Evolutionary conservation across 2,329 filamentous ascomycete genomes (phyloP).

Genomic region (Tricladium varicosporioides): DNA sequence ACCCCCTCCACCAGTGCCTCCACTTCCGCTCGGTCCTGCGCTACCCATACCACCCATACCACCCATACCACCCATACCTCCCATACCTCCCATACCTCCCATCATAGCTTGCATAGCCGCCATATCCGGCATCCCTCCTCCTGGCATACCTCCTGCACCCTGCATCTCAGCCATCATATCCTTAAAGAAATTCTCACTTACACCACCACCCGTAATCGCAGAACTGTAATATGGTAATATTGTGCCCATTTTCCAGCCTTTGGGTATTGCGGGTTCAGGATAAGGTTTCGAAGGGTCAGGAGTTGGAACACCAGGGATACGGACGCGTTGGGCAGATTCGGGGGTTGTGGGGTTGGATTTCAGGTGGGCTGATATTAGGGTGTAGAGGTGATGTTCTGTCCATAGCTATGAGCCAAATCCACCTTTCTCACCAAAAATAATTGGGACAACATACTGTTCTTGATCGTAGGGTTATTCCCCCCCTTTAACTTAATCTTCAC

Average conservation of each 20-base stretch:
- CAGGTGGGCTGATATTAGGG: conserved; percentile 75
- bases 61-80: conserved; percentile 26
- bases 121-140: conserved; percentile 36
- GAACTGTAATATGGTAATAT: conserved; percentile 85
- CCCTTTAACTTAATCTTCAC: conserved; percentile 75
- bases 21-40: conserved; percentile 26
- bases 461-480: conserved; percentile 52
- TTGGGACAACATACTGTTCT: conserved; percentile 55
- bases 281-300: conserved; percentile 64
- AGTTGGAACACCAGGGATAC: conserved; percentile 67
- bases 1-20: conserved; percentile 42
- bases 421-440: background rate
- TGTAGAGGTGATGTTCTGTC: conserved; percentile 81
- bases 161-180: conserved; percentile 97
- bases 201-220: conserved; percentile 87
- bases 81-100: conserved; percentile 25
- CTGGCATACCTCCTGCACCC: conserved; percentile 33
- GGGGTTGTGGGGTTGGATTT: conserved; percentile 75
- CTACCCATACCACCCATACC: too few relatives aligned
- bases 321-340: conserved; percentile 65
- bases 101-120: conserved; percentile 53
- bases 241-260: conserved; percentile 86
- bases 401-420: too few relatives aligned
- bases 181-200: conserved; percentile 91
- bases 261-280: conserved; percentile 71